Conservation (phyloP, 768 basidiomycete species). For the Russula olivacea region DNA sequence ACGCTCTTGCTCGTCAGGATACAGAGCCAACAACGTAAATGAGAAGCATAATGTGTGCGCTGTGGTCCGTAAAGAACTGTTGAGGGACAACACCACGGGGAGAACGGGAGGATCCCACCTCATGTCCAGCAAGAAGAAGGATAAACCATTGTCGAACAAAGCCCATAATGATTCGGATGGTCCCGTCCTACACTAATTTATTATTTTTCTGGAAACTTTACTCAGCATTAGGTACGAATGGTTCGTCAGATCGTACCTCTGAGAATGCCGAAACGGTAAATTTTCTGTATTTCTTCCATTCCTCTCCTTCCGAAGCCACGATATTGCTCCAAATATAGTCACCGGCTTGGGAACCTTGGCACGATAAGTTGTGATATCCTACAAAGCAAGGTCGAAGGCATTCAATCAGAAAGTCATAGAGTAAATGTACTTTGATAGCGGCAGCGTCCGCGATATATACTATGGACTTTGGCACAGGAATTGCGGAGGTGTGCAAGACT, state of each 20-base stretch:
- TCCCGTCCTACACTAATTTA: conserved; percentile 38
- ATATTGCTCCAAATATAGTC: conserved; percentile 51
- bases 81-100: neutral
- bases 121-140: neutral
- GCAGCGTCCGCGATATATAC: conserved; percentile 16
- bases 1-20: conserved; percentile 15
- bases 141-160: conserved; percentile 34
- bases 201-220: conserved; percentile 31
- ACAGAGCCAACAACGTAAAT: no score
- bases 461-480: neutral
- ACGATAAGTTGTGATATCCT: conserved; percentile 48
- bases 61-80: neutral
- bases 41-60: neutral
- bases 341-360: conserved; percentile 52
- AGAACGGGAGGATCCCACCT: neutral
- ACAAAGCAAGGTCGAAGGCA: conserved; percentile 3
- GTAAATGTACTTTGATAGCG: conserved; percentile 15
- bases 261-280: conserved; percentile 59
- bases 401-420: no score
- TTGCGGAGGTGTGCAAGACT: neutral
- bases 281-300: conserved; percentile 62
- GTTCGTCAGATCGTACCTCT: conserved; percentile 36
- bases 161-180: conserved; percentile 30
- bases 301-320: conserved; percentile 53
- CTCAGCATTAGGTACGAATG: neutral